Percentiles rank a stretch among this genome's conserved stretches.
These are phyloP conservation scores for Vicia faba DNA, from an alignment of 306 rosid genomes.

Conservation along the genomic window DNA sequence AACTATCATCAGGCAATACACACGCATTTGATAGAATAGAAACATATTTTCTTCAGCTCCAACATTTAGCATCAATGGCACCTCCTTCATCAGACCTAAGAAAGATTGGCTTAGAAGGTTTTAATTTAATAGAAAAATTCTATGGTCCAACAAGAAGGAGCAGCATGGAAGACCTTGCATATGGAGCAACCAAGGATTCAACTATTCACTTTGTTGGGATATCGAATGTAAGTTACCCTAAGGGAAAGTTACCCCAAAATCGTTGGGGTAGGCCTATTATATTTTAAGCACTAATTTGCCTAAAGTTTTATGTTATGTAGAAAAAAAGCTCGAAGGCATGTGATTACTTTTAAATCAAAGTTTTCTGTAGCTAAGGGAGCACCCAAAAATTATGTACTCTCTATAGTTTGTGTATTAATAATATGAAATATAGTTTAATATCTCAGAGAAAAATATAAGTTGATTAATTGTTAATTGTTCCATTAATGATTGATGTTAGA, in stretches of 20 bases:
- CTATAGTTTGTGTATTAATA: slow-evolving; percentile 16
- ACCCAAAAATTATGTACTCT: background rate
- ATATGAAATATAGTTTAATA: background rate
- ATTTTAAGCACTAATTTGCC: background rate
- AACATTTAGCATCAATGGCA: slow-evolving; percentile 12
- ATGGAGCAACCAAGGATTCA: background rate
- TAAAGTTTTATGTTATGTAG: background rate
- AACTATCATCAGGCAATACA: background rate
- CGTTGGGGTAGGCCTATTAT: slow-evolving; percentile 40
- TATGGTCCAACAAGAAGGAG: slow-evolving; percentile 27
- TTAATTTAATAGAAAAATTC: slow-evolving; percentile 38
- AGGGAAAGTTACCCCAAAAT: slow-evolving; percentile 31
- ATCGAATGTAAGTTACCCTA: background rate
- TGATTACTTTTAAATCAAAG: background rate
- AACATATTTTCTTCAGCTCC: background rate
- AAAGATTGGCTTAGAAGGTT: slow-evolving; percentile 40
- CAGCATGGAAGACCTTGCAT: background rate
- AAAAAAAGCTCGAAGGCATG: slow-evolving; percentile 30
- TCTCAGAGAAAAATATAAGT: too few relatives aligned
- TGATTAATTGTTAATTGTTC: too few relatives aligned
- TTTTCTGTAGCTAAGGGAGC: slow-evolving; percentile 28
- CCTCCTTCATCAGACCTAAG: slow-evolving; percentile 23
- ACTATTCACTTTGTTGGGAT: slow-evolving; percentile 2
- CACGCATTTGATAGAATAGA: background rate
- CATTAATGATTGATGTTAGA: too few relatives aligned